Percentiles rank a stretch among this genome's conserved stretches.
phyloP scores from a whole-genome alignment of 106 monocot species.

The Gastrodia elata region DNA sequence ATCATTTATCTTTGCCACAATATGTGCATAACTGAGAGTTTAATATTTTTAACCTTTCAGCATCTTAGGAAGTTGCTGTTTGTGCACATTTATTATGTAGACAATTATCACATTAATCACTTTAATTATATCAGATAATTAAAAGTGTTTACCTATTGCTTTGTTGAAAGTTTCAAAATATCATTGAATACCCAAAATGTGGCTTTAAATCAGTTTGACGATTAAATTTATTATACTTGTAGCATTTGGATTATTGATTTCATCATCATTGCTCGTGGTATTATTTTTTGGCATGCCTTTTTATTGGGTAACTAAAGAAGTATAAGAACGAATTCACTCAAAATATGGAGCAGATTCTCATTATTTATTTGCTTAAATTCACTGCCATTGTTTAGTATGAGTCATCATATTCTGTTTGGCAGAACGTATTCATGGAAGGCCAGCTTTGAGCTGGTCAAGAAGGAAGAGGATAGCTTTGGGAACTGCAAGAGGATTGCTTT shows the following conservation, averaged over 20 bases:
- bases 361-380: neutral
- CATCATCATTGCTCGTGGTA: neutral
- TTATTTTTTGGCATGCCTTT: neutral
- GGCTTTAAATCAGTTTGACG: neutral
- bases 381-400: neutral
- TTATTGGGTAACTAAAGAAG: neutral
- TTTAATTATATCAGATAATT: neutral
- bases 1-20: neutral
- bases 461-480: slow-evolving; percentile 81
- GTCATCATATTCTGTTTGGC: neutral
- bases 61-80: neutral
- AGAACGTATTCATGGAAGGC: slow-evolving; percentile 65
- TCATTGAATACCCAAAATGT: neutral
- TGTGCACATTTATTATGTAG: neutral
- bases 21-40: neutral
- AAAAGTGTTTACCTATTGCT: neutral
- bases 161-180: neutral
- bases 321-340: neutral
- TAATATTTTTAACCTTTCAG: neutral
- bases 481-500: slow-evolving; percentile 46
- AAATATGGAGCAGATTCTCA: neutral
- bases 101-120: neutral
- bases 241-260: too few species aligned
- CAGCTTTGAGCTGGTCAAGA: slow-evolving; percentile 68
- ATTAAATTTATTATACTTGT: neutral